Evolutionary conservation across 306 rosid genomes (phyloP), one percentile per base, ranked within the genome.

Genomic region (Heteromeles arbutifolia): DNA sequence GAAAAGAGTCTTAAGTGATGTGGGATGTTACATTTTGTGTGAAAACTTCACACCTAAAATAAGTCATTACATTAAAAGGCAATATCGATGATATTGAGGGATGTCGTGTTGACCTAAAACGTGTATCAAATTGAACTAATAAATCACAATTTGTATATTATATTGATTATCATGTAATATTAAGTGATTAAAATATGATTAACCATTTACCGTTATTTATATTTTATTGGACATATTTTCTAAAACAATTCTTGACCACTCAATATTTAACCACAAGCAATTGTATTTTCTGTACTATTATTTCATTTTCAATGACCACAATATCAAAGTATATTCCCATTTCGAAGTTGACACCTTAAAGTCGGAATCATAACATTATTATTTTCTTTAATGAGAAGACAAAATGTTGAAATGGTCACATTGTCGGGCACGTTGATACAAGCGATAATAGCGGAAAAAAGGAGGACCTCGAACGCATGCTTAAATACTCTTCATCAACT

Each of bases 1-100:
- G 0, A 6, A 48, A 5, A 2, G 0, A 48, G 8, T 48, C 0
- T n/a, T n/a, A n/a, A n/a, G n/a, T n/a, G n/a, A n/a, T n/a, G n/a
- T n/a, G n/a, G n/a, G n/a, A n/a, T n/a, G n/a, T n/a, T n/a, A n/a
- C n/a, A n/a, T n/a, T n/a, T 4, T 48, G 7, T 48, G 19, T 2
- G 5, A 4, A 48, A 48, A 48, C 2, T 0, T 48, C 0, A 14
- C 3, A 48, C 8, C 19, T 15, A 48, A 14, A 48, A 48, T 14
- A 15, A 45, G 53, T 45, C 0, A 2, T 45, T 45, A 45, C 15
- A 48, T 48, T 48, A 4, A 48, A 2, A 43, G 2, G 43, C 45
- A 43, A 43, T 43, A 43, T 48, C 0, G 7, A 12, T 48, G 19
- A 45, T 15, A 1, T 15, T 48, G 53, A 14, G 1, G 19, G 53